Percentiles rank a stretch among this genome's conserved stretches.
Conservation (phyloP, 352 stramenopile species). For the Globisporangium parvum region DNA sequence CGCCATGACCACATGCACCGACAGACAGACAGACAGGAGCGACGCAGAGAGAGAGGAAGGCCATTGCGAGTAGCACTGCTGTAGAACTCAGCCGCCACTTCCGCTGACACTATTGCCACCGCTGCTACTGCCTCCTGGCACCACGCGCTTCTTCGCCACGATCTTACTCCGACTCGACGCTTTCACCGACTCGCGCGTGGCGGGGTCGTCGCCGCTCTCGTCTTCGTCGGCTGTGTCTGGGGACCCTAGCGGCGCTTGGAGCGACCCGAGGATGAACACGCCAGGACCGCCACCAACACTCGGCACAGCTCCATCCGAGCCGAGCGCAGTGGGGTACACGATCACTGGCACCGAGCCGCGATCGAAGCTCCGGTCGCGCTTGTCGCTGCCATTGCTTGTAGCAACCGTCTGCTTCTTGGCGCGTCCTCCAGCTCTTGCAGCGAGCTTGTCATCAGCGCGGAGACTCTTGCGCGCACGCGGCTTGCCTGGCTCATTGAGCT, state of each 20-base stretch:
- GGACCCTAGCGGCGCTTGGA: not conserved
- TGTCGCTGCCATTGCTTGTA: conserved; percentile 6
- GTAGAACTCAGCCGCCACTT: not conserved
- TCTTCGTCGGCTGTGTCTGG: conserved; percentile 24
- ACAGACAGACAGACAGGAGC: no score
- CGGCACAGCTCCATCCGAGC: not conserved
- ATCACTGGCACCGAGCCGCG: conserved; percentile 21
- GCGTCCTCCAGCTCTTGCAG: not conserved
- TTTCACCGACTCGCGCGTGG: conserved; percentile 68
- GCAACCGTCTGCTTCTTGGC: conserved; percentile 4
- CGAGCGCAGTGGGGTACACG: not conserved
- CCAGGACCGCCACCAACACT: not conserved
- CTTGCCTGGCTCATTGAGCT: not conserved
- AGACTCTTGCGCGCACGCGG: not conserved
- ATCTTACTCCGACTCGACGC: conserved; percentile 52
- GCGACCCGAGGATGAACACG: not conserved
- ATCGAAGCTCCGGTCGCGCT: conserved; percentile 30
- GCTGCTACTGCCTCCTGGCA: not conserved
- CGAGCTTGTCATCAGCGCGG: not conserved
- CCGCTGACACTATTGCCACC: not conserved
- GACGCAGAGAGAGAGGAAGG: no score
- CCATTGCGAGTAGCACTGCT: no score
- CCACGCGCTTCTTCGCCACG: conserved; percentile 36
- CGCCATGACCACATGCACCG: no score
- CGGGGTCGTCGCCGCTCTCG: conserved; percentile 30